These are phyloP conservation scores for Wallacemonas sp. DNA, from an alignment of 208 protist species.

Conservation along the genomic window DNA sequence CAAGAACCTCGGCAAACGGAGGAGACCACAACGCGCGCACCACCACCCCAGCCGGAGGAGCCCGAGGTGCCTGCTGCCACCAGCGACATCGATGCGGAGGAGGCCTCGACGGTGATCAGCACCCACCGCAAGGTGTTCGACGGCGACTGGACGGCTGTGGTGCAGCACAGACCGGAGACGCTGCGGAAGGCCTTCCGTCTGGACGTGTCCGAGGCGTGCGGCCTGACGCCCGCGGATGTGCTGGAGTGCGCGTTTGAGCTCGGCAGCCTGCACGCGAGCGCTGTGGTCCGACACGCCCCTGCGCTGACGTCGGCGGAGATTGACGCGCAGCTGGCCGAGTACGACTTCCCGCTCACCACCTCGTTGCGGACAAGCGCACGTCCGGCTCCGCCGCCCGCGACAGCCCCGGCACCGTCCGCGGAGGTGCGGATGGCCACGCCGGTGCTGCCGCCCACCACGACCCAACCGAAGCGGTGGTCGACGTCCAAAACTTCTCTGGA, in stretches of 20 bases:
- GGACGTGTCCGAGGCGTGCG: slow-evolving; percentile 11
- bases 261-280: not conserved
- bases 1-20: too few relatives aligned
- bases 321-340: not conserved
- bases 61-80: too few relatives aligned
- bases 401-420: too few relatives aligned
- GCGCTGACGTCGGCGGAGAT: not conserved
- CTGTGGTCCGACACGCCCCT: not conserved
- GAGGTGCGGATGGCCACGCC: too few relatives aligned
- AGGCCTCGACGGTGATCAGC: not conserved
- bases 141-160: slow-evolving; percentile 7
- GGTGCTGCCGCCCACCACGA: too few relatives aligned
- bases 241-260: not conserved
- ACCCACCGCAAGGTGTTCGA: slow-evolving; percentile 9
- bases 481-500: not conserved
- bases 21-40: too few relatives aligned
- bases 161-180: slow-evolving; percentile 7
- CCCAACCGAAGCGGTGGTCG: slow-evolving; percentile 8
- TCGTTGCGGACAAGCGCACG: not conserved
- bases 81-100: too few relatives aligned
- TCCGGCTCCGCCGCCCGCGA: not conserved
- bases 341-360: slow-evolving; percentile 12
- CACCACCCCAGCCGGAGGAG: too few relatives aligned
- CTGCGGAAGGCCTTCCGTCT: slow-evolving; percentile 13
- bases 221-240: slow-evolving; percentile 5